Conservation (phyloP, 805 yeast species). For the Ogataea pilisensis region DNA sequence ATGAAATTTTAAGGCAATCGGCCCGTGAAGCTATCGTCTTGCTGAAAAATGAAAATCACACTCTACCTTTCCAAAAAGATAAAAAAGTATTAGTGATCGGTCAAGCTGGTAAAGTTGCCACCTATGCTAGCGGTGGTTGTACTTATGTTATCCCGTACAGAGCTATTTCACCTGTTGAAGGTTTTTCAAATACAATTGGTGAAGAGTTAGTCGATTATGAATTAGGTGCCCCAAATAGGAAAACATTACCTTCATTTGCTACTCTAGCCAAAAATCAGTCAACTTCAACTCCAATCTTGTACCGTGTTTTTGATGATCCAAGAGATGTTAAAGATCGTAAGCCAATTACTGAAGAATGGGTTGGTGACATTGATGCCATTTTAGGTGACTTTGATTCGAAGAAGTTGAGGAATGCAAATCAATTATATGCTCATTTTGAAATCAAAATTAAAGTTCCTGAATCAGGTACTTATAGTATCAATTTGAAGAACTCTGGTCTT, state of each 20-base stretch:
- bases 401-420: slow-evolving; percentile 1
- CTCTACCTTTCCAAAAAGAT: slow-evolving; percentile 43
- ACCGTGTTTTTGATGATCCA: slow-evolving; percentile 3
- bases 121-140: slow-evolving; percentile 60
- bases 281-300: neutral
- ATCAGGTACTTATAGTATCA: slow-evolving; percentile 31
- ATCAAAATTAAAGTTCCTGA: slow-evolving; percentile 38
- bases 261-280: neutral
- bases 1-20: slow-evolving; percentile 37
- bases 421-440: slow-evolving; percentile 23
- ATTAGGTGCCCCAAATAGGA: neutral
- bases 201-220: neutral
- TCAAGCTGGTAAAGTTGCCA: slow-evolving; percentile 49
- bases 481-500: neutral
- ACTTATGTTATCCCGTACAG: slow-evolving; percentile 36
- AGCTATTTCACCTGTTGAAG: slow-evolving; percentile 12
- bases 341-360: slow-evolving; percentile 5
- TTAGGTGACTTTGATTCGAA: slow-evolving; percentile 6
- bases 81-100: slow-evolving; percentile 54
- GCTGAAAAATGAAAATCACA: slow-evolving; percentile 47
- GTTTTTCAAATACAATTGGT: slow-evolving; percentile 31
- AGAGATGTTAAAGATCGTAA: slow-evolving; percentile 1
- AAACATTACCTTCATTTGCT: neutral
- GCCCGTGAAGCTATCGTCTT: slow-evolving; percentile 53
- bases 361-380: slow-evolving; percentile 4